Conservation (phyloP, 2,329 filamentous ascomycete genomes). For the Chaetomium globosum region DNA sequence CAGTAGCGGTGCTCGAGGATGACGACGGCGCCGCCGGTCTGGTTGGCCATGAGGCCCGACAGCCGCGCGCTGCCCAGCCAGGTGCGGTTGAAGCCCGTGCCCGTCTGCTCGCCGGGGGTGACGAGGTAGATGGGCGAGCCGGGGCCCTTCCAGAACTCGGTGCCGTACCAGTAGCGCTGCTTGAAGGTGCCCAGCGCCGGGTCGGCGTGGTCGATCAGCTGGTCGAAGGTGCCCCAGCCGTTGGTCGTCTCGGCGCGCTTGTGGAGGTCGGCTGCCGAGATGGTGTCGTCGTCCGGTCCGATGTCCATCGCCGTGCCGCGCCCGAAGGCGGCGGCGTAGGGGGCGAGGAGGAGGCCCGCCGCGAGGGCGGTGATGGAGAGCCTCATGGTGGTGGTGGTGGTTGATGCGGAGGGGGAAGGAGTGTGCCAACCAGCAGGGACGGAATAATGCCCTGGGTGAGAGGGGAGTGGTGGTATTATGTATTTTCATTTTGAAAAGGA, state of each 20-base stretch:
- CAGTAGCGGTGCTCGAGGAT: constrained; percentile 50
- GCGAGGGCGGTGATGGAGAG: constrained; percentile 17
- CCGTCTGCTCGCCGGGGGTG: constrained; percentile 47
- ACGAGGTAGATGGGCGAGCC: constrained; percentile 47
- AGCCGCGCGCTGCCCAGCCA: constrained; percentile 50
- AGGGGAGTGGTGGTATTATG: neutral
- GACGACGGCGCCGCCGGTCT: constrained; percentile 46
- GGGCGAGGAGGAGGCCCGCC: constrained; percentile 17
- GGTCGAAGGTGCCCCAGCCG: constrained; percentile 43
- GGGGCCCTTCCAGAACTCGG: constrained; percentile 47
- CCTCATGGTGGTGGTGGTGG: constrained; percentile 31
- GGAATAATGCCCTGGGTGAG: neutral
- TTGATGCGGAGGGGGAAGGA: neutral
- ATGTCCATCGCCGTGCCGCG: constrained; percentile 32
- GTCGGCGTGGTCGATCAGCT: constrained; percentile 48
- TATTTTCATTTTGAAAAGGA: constrained; percentile 6
- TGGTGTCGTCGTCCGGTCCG: constrained; percentile 32
- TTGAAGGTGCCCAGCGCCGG: constrained; percentile 47
- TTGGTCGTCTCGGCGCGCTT: constrained; percentile 30
- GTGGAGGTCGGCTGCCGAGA: constrained; percentile 20
- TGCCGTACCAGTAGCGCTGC: constrained; percentile 48
- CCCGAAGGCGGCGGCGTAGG: constrained; percentile 17
- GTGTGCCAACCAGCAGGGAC: neutral
- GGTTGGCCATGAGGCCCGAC: constrained; percentile 46
- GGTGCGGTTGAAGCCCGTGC: constrained; percentile 41